A percentile compares a stretch with the other conserved stretches of the same genome.
Conservation (phyloP, 2,329 filamentous ascomycete species). For the Westerdykella aurantiaca region DNA sequence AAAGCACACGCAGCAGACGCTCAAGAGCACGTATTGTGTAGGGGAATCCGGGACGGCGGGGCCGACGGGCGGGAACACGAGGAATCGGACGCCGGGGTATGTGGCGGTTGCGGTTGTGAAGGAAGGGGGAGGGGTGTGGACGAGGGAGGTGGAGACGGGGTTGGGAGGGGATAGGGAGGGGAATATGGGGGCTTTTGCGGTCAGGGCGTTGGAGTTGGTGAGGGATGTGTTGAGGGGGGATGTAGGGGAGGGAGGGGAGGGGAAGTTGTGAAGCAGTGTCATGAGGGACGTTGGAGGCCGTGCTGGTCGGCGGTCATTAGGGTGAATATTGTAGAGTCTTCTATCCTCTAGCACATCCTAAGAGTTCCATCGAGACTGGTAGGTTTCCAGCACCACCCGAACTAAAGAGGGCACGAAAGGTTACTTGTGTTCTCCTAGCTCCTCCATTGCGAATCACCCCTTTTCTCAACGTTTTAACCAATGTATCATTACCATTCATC, state of each 20-base stretch:
- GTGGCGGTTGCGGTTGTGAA: constrained; percentile 57
- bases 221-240: constrained; percentile 42
- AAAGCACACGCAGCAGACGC: constrained; percentile 49
- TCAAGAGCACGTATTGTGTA: constrained; percentile 53
- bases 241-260: constrained; percentile 39
- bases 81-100: constrained; percentile 57
- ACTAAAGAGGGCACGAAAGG: too few relatives aligned
- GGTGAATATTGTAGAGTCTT: too few relatives aligned
- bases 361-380: too few relatives aligned
- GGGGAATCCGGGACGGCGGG: constrained; percentile 60
- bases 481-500: constrained; percentile 9
- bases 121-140: constrained; percentile 45
- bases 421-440: too few relatives aligned
- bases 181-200: constrained; percentile 60
- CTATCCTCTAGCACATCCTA: too few relatives aligned
- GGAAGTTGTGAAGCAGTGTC: too few relatives aligned
- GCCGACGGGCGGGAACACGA: constrained; percentile 51
- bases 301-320: too few relatives aligned
- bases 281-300: too few relatives aligned
- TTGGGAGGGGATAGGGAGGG: constrained; percentile 47
- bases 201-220: constrained; percentile 52
- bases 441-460: too few relatives aligned
- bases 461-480: not conserved
- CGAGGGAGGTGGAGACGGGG: constrained; percentile 53
- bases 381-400: too few relatives aligned